These are phyloP conservation scores for Neoboletus subvelutipes DNA, from an alignment of 768 basidiomycete species.

Conservation along the genomic window DNA sequence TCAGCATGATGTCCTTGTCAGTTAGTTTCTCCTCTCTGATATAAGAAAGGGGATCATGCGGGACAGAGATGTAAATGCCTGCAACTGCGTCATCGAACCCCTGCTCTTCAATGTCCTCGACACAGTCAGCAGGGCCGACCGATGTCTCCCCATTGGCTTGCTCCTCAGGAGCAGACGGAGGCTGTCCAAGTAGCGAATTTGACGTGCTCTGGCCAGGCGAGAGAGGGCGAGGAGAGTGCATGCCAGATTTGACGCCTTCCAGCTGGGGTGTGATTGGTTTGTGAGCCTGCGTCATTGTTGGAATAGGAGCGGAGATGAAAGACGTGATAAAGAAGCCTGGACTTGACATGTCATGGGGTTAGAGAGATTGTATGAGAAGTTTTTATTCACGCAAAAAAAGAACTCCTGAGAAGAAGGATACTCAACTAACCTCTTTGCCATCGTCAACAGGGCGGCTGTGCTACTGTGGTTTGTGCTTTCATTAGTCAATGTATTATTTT, in stretches of 20 bases:
- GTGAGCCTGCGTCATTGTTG: constrained; percentile 23
- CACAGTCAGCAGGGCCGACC: background rate
- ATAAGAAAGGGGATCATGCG: constrained; percentile 28
- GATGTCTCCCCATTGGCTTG: background rate
- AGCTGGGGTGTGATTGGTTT: constrained; percentile 20
- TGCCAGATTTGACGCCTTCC: constrained; percentile 16
- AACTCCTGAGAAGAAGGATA: constrained; percentile 11
- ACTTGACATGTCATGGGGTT: constrained; percentile 29
- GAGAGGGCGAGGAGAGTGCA: constrained; percentile 19
- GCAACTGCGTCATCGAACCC: constrained; percentile 34
- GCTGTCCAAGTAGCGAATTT: constrained; percentile 26
- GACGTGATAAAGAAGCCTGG: constrained; percentile 35
- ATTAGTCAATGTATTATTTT: constrained; percentile 13
- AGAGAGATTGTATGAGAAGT: constrained; percentile 21
- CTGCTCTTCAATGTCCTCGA: constrained; percentile 9
- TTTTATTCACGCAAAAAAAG: constrained; percentile 19
- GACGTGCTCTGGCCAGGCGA: constrained; percentile 19
- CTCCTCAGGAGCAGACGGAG: constrained; percentile 15
- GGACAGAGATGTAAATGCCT: constrained; percentile 31
- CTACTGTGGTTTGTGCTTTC: background rate
- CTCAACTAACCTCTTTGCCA: constrained; percentile 23
- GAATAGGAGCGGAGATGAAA: constrained; percentile 33
- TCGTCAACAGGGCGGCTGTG: constrained; percentile 14
- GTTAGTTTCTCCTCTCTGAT: constrained; percentile 59
- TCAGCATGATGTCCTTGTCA: constrained; percentile 47